Conservation (phyloP, 495 filamentous ascomycete genomes). For the Trichoderma asperelloides region DNA sequence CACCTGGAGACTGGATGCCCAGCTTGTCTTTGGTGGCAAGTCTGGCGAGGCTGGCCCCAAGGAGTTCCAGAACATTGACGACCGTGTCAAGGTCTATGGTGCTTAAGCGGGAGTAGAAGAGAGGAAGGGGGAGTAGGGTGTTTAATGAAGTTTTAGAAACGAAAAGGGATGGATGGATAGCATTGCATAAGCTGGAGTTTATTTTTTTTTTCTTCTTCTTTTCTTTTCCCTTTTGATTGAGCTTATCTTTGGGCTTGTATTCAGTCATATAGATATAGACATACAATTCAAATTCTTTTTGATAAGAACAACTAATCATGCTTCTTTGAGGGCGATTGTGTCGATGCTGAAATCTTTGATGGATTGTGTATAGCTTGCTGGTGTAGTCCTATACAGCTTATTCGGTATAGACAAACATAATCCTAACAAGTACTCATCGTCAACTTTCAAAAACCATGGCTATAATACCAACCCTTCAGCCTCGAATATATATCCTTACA, state of each 20-base stretch:
- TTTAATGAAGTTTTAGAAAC: not conserved
- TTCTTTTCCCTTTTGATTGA: not conserved
- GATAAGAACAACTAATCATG: not conserved
- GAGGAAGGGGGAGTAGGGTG: not conserved
- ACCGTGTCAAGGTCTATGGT: slow-evolving; percentile 32
- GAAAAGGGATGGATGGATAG: not conserved
- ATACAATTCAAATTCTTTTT: not conserved
- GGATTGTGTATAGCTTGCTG: too few species aligned
- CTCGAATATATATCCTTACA: too few species aligned
- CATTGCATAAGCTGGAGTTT: not conserved
- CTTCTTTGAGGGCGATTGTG: not conserved
- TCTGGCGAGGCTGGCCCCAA: slow-evolving; percentile 38
- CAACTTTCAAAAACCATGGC: too few species aligned
- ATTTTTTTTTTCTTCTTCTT: too few species aligned
- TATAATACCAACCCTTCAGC: too few species aligned
- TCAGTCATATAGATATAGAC: not conserved
- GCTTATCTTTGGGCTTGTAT: not conserved
- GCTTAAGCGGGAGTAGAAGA: slow-evolving; percentile 12
- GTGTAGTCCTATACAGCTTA: too few species aligned
- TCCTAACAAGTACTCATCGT: too few species aligned
- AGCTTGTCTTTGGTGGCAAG: slow-evolving; percentile 53
- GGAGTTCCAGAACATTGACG: slow-evolving; percentile 40
- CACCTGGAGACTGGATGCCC: slow-evolving; percentile 52
- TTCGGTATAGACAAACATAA: too few species aligned
- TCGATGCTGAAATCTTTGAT: too few species aligned